Conservation (phyloP, 2,329 filamentous ascomycete species). For the Ophiostoma ips region DNA sequence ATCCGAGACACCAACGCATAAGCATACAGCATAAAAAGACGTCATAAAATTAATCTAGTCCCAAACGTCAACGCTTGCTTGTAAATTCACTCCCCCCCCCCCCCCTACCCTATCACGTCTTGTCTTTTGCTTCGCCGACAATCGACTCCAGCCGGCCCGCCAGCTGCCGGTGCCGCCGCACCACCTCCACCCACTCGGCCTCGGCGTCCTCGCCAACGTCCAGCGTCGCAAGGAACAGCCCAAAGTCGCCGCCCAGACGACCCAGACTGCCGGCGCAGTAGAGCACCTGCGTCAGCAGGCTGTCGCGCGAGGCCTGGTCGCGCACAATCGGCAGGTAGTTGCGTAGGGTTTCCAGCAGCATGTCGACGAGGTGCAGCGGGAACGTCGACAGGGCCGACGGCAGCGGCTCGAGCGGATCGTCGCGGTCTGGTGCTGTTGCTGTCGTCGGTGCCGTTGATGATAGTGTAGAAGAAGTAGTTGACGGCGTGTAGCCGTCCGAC, state of each 20-base stretch:
- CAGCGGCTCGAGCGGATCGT: slow-evolving; percentile 34
- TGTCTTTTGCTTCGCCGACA: slow-evolving; percentile 33
- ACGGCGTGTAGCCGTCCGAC: background rate
- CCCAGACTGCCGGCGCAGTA: slow-evolving; percentile 90
- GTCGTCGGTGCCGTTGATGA: slow-evolving; percentile 3
- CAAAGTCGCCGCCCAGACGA: slow-evolving; percentile 82
- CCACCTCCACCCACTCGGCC: slow-evolving; percentile 74
- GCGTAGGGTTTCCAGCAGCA: slow-evolving; percentile 64
- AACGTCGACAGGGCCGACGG: slow-evolving; percentile 74
- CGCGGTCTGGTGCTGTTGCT: background rate
- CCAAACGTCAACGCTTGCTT: too few species aligned
- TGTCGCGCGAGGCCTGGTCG: slow-evolving; percentile 70
- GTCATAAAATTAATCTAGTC: too few species aligned
- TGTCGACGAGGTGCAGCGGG: slow-evolving; percentile 65
- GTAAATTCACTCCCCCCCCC: too few species aligned
- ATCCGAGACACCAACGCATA: background rate
- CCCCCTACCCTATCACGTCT: too few species aligned
- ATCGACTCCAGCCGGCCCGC: slow-evolving; percentile 64
- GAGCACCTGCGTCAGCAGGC: slow-evolving; percentile 78
- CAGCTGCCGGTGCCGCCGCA: slow-evolving; percentile 74
- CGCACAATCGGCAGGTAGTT: slow-evolving; percentile 68
- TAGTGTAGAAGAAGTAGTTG: background rate
- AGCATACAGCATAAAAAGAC: too few species aligned
- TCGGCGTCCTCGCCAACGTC: slow-evolving; percentile 31
- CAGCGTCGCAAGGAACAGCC: slow-evolving; percentile 63